phyloP scores from a whole-genome alignment of 2,329 filamentous ascomycete genomes.

The Esteya vermicola region DNA sequence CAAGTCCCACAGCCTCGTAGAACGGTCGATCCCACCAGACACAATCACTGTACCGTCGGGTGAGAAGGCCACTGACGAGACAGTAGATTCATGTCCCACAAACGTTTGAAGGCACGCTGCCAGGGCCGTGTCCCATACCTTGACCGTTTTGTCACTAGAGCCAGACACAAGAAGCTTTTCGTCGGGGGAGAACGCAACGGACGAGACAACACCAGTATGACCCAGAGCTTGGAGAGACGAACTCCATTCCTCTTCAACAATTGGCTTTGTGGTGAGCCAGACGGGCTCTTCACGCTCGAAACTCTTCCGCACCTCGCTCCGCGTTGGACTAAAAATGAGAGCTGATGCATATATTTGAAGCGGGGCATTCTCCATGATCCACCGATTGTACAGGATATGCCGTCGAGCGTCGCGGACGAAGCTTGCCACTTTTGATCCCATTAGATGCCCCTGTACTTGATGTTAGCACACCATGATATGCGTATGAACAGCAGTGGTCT shows the following conservation, averaged over 20 bases:
- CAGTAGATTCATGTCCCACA: no score
- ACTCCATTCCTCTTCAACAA: neutral
- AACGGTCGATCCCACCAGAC: no score
- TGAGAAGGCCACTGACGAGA: no score
- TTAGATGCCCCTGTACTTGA: neutral
- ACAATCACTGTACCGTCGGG: no score
- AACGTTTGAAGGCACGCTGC: neutral
- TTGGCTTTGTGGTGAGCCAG: no score
- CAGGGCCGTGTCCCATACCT: conserved; percentile 3
- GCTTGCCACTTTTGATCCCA: neutral
- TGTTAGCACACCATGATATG: no score
- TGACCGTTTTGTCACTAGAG: conserved; percentile 1
- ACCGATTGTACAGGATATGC: neutral
- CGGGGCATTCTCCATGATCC: neutral
- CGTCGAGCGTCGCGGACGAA: neutral
- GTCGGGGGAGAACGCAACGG: conserved; percentile 1
- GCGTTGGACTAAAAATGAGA: conserved; percentile 1
- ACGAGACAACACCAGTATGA: neutral
- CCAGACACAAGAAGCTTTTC: neutral
- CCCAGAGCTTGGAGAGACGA: neutral
- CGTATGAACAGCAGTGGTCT: neutral
- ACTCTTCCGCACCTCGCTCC: neutral
- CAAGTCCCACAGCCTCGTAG: no score
- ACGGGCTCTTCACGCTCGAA: neutral
- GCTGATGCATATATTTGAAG: conserved; percentile 4